A percentile compares a stretch with the other conserved stretches of the same genome.
phyloP scores from a whole-genome alignment of 345 rosid genomes.

The Punica granatum region DNA sequence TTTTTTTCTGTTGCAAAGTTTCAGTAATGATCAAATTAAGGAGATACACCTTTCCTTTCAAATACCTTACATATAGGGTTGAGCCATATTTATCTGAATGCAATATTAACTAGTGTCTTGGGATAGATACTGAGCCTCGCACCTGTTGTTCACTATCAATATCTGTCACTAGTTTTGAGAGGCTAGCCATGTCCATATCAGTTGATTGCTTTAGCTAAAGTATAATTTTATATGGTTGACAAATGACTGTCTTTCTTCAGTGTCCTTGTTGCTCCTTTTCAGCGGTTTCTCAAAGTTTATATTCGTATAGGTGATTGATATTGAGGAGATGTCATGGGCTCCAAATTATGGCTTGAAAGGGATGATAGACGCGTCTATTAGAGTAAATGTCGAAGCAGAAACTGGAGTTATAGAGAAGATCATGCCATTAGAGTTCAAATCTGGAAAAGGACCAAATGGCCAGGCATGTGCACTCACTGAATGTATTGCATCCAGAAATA shows the following conservation, averaged over 20 bases:
- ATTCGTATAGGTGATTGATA: slow-evolving; percentile 68
- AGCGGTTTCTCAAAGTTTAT: not conserved
- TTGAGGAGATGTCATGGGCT: slow-evolving; percentile 99
- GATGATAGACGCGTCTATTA: slow-evolving; percentile 87
- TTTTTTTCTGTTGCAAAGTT: not conserved
- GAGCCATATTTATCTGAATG: not conserved
- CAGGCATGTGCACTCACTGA: slow-evolving; percentile 48
- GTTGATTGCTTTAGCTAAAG: not conserved
- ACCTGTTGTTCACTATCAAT: not conserved
- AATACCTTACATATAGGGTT: not conserved
- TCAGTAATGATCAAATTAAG: not conserved
- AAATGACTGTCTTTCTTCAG: not conserved
- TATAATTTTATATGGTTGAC: not conserved
- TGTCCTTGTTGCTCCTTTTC: not conserved
- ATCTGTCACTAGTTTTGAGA: not conserved
- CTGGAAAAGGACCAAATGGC: slow-evolving; percentile 71
- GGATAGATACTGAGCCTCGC: not conserved
- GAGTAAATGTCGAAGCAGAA: slow-evolving; percentile 50
- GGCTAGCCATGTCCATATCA: not conserved
- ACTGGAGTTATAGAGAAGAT: slow-evolving; percentile 45
- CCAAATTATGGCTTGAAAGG: slow-evolving; percentile 97
- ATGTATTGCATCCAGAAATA: slow-evolving; percentile 3
- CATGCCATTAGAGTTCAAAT: slow-evolving; percentile 89
- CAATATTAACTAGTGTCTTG: not conserved
- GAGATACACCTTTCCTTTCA: not conserved